Percentiles rank a stretch among this genome's conserved stretches.
Conservation (phyloP, 2,329 filamentous ascomycete genomes). For the Cladosporium halotolerans region DNA sequence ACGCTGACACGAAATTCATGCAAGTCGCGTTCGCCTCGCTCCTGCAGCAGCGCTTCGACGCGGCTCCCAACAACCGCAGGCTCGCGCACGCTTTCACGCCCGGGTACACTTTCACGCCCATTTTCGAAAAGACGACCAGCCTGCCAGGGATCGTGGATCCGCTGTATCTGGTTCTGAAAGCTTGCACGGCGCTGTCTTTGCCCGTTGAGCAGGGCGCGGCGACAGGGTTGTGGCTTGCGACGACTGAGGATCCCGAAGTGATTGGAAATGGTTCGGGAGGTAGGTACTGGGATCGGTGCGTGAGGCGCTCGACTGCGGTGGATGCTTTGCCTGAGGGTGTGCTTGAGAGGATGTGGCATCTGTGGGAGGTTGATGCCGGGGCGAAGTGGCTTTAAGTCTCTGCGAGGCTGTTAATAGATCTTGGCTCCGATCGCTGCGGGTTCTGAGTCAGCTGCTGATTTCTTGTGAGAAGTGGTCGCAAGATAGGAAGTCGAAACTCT, state of each 20-base stretch:
- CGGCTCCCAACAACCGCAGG: neutral
- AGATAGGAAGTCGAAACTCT: constrained; percentile 10
- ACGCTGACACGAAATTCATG: constrained; percentile 15
- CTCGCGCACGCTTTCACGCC: constrained; percentile 15
- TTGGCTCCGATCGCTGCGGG: too few relatives aligned
- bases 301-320: constrained; percentile 5
- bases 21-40: constrained; percentile 13
- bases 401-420: neutral
- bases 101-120: constrained; percentile 12
- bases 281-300: constrained; percentile 11
- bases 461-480: too few relatives aligned
- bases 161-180: constrained; percentile 12
- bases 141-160: constrained; percentile 4
- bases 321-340: constrained; percentile 1
- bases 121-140: constrained; percentile 12
- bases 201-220: constrained; percentile 15
- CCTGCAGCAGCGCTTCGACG: constrained; percentile 13
- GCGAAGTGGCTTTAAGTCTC: constrained; percentile 4
- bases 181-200: constrained; percentile 5
- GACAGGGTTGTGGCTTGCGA: constrained; percentile 15
- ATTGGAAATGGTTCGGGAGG: constrained; percentile 2
- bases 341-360: constrained; percentile 9
- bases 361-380: constrained; percentile 10
- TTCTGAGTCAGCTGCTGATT: too few relatives aligned
- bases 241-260: constrained; percentile 12